These are phyloP conservation scores for Aspergillus fijiensis DNA, from an alignment of 2,329 filamentous ascomycete genomes.

Conservation along the genomic window DNA sequence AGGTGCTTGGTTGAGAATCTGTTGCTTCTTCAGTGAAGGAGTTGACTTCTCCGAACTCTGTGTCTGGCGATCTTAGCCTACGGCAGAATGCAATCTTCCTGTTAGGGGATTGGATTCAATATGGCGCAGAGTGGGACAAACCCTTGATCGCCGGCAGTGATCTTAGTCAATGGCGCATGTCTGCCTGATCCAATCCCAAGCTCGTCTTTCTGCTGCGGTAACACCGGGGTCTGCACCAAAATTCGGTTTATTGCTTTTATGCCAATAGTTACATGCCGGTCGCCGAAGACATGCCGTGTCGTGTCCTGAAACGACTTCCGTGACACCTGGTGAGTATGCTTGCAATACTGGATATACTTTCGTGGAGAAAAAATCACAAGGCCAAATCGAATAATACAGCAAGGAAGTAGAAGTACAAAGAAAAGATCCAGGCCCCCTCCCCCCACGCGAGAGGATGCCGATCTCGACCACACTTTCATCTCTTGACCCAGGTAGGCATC, in stretches of 20 bases:
- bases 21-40: neutral
- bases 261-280: constrained; percentile 25
- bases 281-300: constrained; percentile 23
- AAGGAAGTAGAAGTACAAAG: constrained; percentile 14
- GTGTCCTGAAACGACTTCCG: constrained; percentile 19
- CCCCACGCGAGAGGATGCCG: neutral
- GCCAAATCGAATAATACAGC: constrained; percentile 23
- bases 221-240: constrained; percentile 16
- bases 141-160: constrained; percentile 1
- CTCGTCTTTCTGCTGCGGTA: constrained; percentile 5
- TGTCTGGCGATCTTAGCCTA: neutral
- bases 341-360: constrained; percentile 21
- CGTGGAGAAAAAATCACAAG: constrained; percentile 14
- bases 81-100: neutral
- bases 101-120: neutral
- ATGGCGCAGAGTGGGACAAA: neutral
- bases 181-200: constrained; percentile 4
- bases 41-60: neutral
- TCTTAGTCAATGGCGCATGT: constrained; percentile 4
- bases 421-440: constrained; percentile 19
- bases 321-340: constrained; percentile 17
- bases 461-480: constrained; percentile 41
- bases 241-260: constrained; percentile 18
- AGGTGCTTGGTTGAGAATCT: neutral
- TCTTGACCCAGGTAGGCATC: constrained; percentile 97